Percentiles rank a stretch among this genome's conserved stretches.
phyloP scores from a whole-genome alignment of 306 rosid genomes.

The Corylus americana region DNA sequence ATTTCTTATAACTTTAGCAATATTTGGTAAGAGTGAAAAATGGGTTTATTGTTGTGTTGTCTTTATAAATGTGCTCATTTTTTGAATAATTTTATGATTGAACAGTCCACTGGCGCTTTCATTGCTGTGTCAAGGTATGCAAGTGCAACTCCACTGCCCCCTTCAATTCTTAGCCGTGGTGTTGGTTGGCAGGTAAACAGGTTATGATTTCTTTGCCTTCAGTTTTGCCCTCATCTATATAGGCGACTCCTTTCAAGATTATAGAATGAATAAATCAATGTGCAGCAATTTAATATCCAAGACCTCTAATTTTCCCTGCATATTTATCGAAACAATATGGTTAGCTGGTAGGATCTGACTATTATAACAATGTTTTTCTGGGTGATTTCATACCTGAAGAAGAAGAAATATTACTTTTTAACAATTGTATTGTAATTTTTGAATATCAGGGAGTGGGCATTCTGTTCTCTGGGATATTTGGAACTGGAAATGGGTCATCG shows the following conservation, averaged over 20 bases:
- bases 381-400: not conserved
- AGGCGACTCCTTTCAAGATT: not conserved
- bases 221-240: not conserved
- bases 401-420: not conserved
- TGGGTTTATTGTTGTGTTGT: not conserved
- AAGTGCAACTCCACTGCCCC: slow-evolving; percentile 92
- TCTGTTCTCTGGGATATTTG: slow-evolving; percentile 84
- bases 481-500: slow-evolving; percentile 89
- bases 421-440: slow-evolving; percentile 4
- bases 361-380: not conserved
- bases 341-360: not conserved
- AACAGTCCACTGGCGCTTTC: slow-evolving; percentile 87
- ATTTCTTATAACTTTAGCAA: not conserved
- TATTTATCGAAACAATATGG: not conserved
- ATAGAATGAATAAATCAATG: not conserved
- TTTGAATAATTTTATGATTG: slow-evolving; percentile 17
- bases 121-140: slow-evolving; percentile 88
- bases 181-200: slow-evolving; percentile 92
- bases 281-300: not conserved
- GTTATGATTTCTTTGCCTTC: not conserved
- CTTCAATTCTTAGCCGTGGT: slow-evolving; percentile 92
- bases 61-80: not conserved
- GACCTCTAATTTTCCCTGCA: not conserved
- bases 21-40: not conserved
- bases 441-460: slow-evolving; percentile 81